Evolutionary conservation across 768 basidiomycete genomes (phyloP), one percentile per base, ranked within the genome.

Genomic region (Paxillus involutus): DNA sequence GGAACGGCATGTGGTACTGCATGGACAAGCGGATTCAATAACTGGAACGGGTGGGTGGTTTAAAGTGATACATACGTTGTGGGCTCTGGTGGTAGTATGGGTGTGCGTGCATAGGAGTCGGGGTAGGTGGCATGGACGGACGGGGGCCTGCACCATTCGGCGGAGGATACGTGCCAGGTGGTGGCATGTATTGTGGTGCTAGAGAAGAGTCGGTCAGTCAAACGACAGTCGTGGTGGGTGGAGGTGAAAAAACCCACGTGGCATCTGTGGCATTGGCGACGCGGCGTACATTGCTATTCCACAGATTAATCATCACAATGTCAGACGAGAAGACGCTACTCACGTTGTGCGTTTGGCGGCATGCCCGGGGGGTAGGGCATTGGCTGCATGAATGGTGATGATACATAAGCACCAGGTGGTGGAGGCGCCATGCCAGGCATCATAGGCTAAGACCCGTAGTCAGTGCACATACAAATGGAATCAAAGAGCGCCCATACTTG

Each of bases 71-170:
- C 80, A 44, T 78, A 94, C 91, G 72, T 75, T 94, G 91, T 53
- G 91, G 91, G 67, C 90, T 92, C 65, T 91, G 91, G 64, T 91
- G 89, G 66, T 93, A 93, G 71, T 91, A 92, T 70, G 88, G 81
- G 62, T 92, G 90, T 26, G 92, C 87, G 65, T 92, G 91, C 40
- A 87, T 79, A 13, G 89, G 91, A 58, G 93, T 90, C 3, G 92
- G 91, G 9, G 91, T 92, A 9, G 91, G 89, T n/a, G 91, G 91
- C 88, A 93, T 91, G 14, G 91, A 91, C 24, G 88, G 91, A 57
- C 91, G 82, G 16, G 86, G 89, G 37, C 81, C 89, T 32, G 82
- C 82, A 44, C 88, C 88, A 61, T 89, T 91, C 21, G 91, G 88
- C 46, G 86, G 87, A 3, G 88, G 88, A 61, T 89, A 91, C 55